phyloP scores from a whole-genome alignment of 2,329 filamentous ascomycete species.

The Aspergillus uvarum region DNA sequence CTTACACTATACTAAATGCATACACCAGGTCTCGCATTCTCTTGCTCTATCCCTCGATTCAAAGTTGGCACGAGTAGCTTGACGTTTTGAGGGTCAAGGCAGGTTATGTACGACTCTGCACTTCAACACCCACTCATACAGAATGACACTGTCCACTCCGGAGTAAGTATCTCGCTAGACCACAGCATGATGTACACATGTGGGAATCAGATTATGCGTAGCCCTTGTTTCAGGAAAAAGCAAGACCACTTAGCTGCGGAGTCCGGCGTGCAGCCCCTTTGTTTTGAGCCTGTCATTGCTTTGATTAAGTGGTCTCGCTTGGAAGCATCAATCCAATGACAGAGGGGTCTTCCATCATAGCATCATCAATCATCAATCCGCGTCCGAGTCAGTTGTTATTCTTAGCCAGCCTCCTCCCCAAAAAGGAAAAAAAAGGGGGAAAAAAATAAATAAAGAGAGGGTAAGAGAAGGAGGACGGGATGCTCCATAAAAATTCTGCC shows the following conservation, averaged over 20 bases:
- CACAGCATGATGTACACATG: background rate
- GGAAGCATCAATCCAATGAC: constrained; percentile 1
- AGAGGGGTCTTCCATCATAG: background rate
- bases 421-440: too few species aligned
- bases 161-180: background rate
- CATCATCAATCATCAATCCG: background rate
- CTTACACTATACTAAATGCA: background rate
- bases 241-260: background rate
- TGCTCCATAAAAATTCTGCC: too few species aligned
- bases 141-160: background rate
- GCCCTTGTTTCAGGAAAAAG: constrained; percentile 6
- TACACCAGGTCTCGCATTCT: background rate
- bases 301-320: background rate
- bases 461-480: too few species aligned
- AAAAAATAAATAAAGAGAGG: too few species aligned
- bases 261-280: background rate
- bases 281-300: constrained; percentile 3
- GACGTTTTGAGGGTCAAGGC: background rate
- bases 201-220: constrained; percentile 5
- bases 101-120: background rate
- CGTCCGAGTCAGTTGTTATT: constrained; percentile 3
- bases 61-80: background rate
- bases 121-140: background rate
- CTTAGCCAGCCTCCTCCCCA: background rate
- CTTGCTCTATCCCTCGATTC: background rate